Evolutionary conservation across 176 grass and related monocot species (phyloP).

Genomic region (Secale cereale): DNA sequence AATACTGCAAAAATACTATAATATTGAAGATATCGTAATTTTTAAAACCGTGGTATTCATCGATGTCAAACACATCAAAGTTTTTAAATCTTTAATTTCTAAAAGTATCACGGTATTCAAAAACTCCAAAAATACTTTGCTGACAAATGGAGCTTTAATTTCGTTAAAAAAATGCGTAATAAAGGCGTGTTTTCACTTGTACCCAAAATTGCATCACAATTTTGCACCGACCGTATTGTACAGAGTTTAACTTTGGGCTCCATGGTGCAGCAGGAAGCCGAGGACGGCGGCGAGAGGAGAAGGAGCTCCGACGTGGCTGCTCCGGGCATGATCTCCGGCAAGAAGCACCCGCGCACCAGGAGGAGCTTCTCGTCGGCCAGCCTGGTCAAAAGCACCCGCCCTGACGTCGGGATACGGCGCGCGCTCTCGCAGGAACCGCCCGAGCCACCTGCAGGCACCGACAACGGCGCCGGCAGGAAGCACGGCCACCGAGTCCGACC

Average conservation of each 20-base stretch:
- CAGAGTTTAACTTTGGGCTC: background rate
- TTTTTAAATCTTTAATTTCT: too few relatives aligned
- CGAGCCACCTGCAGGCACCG: background rate
- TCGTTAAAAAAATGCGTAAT: too few relatives aligned
- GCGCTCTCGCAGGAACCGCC: slow-evolving; percentile 33
- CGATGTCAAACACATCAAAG: too few relatives aligned
- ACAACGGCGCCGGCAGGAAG: background rate
- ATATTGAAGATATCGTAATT: too few relatives aligned
- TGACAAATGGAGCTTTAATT: too few relatives aligned
- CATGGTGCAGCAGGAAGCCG: slow-evolving; percentile 21
- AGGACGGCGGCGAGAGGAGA: slow-evolving; percentile 18
- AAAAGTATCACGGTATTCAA: too few relatives aligned
- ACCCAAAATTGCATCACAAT: too few relatives aligned
- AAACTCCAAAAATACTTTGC: too few relatives aligned
- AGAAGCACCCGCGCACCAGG: slow-evolving; percentile 38
- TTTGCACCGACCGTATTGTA: background rate
- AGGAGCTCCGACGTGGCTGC: slow-evolving; percentile 35
- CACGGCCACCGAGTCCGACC: background rate
- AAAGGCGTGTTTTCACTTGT: too few relatives aligned
- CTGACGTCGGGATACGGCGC: background rate
- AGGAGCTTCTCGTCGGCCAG: slow-evolving; percentile 40
- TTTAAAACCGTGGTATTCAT: too few relatives aligned
- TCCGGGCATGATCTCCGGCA: slow-evolving; percentile 32
- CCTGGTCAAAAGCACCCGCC: background rate
- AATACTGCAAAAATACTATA: too few relatives aligned